Base-by-base conservation (phyloP, 2,329 filamentous ascomycete species). In the Scedosporium apiospermum region DNA sequence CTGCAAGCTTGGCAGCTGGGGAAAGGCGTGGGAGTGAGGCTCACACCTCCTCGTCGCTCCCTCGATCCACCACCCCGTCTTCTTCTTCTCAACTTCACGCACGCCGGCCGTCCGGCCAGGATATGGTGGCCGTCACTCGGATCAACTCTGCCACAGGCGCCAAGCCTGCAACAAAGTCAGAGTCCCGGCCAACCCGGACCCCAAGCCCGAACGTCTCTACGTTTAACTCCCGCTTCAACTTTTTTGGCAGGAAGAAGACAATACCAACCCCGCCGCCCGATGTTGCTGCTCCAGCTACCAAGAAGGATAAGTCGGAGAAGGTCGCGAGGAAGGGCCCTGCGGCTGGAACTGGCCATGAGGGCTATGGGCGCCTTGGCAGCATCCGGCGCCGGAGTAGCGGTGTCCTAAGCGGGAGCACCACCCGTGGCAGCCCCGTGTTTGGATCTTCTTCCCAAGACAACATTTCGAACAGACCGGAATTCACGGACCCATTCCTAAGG, bases 301-400 rank as follows among this genome's bases (percentile, higher is more conserved):
- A 82, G 70, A 79, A 81, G 44, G 85, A 87, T 7, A 85, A 82
- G 70, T 79, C 81, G 46, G 85, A 87, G 6, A 86, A 82, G 65
- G 70, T 77, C 6, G 65, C 77, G 26, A 83, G 89, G 30, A 93
- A 91, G 73, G 93, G 93, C 0, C 93, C 93, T 23, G 85, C 83
- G 16, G 93, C 93, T 49, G 93, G 93, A n/a, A 98, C 93, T 44
- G 93, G 93, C 0, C 92, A 98, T 69, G 93, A 98, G 76, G 89
- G 89, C 1, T 93, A 93, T 69, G 88, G 88, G 0, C 83, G 82
- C 63, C 78, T 90, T 63, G 85, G 86, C 2, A 77, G 80, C 4
- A 69, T 78, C 34, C 83, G 86, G 63, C 82, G 88, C 34, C 83
- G 88, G 62, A 91, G 86, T 68, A 84, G 82, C 64, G 87, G 84